phyloP scores from a whole-genome alignment of 345 rosid genomes.

The Firmiana major region DNA sequence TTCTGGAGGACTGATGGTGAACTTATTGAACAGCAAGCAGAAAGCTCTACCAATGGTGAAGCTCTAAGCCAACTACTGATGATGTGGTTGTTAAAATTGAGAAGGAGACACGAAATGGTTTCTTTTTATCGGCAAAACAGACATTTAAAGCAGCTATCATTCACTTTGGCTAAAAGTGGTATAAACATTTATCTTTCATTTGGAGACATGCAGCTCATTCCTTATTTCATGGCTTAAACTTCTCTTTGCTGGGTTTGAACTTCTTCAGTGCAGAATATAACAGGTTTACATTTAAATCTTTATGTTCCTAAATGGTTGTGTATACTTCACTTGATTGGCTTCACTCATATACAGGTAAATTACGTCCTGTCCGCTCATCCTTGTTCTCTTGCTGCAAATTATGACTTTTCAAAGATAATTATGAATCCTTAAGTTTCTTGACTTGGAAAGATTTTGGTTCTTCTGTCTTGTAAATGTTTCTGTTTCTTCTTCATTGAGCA shows the following conservation, averaged over 20 bases:
- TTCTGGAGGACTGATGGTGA: conserved; percentile 53
- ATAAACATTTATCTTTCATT: conserved; percentile 64
- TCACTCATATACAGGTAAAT: conserved; percentile 74
- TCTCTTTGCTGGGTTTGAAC: conserved; percentile 25
- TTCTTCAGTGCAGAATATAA: conserved; percentile 65
- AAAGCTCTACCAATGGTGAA: conserved; percentile 41
- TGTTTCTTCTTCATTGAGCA: background rate
- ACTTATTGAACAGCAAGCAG: conserved; percentile 45
- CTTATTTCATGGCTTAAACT: conserved; percentile 11
- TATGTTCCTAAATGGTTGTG: conserved; percentile 76
- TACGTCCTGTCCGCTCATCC: background rate
- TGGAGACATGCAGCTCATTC: conserved; percentile 46
- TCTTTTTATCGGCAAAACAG: conserved; percentile 64
- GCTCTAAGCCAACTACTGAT: conserved; percentile 33
- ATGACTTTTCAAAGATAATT: background rate
- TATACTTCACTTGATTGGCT: conserved; percentile 65
- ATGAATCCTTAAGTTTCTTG: background rate
- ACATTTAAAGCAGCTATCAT: conserved; percentile 62
- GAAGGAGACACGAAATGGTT: conserved; percentile 47
- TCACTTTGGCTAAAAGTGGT: conserved; percentile 66
- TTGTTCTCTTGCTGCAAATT: background rate
- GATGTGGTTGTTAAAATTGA: conserved; percentile 41
- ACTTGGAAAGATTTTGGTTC: background rate
- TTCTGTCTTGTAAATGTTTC: background rate
- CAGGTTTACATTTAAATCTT: conserved; percentile 67